Evolutionary conservation across 371 early-diverging fungal genomes (phyloP).

Genomic region (Sporodiniella umbellata): DNA sequence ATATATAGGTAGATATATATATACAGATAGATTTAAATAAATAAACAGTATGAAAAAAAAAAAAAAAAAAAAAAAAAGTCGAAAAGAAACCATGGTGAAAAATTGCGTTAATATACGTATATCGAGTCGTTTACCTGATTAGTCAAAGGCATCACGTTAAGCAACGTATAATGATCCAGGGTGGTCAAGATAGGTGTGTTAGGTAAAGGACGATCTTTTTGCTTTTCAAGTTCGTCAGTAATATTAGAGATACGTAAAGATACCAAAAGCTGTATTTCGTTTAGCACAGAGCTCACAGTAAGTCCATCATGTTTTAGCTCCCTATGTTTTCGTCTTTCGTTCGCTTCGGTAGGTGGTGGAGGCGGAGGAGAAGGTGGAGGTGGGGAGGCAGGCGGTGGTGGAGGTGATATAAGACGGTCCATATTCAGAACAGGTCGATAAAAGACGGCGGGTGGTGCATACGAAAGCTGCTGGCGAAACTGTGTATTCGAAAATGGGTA

Average conservation of each 20-base stretch:
- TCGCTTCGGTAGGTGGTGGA: not conserved
- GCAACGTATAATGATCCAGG: slow-evolving; percentile 22
- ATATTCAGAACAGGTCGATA: too few species aligned
- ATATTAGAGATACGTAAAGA: slow-evolving; percentile 16
- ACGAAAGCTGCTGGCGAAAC: slow-evolving; percentile 1
- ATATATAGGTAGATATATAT: not conserved
- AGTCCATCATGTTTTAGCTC: slow-evolving; percentile 4
- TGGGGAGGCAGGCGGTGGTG: not conserved
- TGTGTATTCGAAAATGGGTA: too few species aligned
- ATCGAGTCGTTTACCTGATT: not conserved
- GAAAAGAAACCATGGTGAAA: too few species aligned
- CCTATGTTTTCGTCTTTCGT: not conserved
- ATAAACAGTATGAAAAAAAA: not conserved
- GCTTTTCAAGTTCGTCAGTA: not conserved
- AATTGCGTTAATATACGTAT: too few species aligned
- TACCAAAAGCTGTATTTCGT: slow-evolving; percentile 20
- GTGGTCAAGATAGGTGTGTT: slow-evolving; percentile 21
- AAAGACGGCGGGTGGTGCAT: too few species aligned
- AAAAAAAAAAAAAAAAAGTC: too few species aligned
- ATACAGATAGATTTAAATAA: not conserved
- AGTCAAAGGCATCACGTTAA: slow-evolving; percentile 18
- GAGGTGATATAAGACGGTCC: not conserved
- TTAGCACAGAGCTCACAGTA: slow-evolving; percentile 9
- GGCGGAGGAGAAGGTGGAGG: slow-evolving; percentile 11
- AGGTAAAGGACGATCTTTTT: slow-evolving; percentile 4